phyloP scores from a whole-genome alignment of 2,329 filamentous ascomycete species.

The Cladosporium phlei region DNA sequence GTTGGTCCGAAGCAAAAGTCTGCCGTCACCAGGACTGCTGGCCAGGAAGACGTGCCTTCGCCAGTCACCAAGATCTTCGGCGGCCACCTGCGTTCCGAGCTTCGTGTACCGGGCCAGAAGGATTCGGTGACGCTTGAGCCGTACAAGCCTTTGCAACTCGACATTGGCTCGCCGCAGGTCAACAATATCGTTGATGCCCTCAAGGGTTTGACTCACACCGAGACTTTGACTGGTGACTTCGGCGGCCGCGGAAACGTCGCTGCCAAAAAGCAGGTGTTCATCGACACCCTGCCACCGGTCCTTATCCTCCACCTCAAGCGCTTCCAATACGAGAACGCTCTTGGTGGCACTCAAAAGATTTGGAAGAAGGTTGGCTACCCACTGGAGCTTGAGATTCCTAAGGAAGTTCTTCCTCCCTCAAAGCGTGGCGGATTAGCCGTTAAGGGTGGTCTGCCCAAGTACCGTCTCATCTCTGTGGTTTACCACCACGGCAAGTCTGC shows the following conservation, averaged over 20 bases:
- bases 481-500: conserved; percentile 98
- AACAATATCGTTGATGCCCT: conserved; percentile 90
- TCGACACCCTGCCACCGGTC: conserved; percentile 84
- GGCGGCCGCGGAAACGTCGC: conserved; percentile 65
- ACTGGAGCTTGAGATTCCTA: conserved; percentile 86
- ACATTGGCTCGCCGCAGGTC: conserved; percentile 82
- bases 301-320: conserved; percentile 94
- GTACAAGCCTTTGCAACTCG: conserved; percentile 89
- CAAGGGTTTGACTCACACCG: conserved; percentile 74
- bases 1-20: conserved; percentile 89
- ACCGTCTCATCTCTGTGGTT: conserved; percentile 81
- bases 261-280: conserved; percentile 90
- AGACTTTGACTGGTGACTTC: conserved; percentile 81
- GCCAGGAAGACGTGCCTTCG: conserved; percentile 49
- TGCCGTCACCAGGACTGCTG: conserved; percentile 80
- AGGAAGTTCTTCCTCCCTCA: conserved; percentile 76
- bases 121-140: conserved; percentile 88
- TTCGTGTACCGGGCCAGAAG: conserved; percentile 80
- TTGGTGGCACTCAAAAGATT: conserved; percentile 85
- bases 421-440: conserved; percentile 62
- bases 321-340: conserved; percentile 84
- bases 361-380: conserved; percentile 98
- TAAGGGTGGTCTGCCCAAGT: conserved; percentile 70
- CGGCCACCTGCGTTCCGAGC: conserved; percentile 82
- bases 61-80: conserved; percentile 94